Evolutionary conservation across 2,329 filamentous ascomycete species (phyloP).

Genomic region (Diaporthe longicolla): DNA sequence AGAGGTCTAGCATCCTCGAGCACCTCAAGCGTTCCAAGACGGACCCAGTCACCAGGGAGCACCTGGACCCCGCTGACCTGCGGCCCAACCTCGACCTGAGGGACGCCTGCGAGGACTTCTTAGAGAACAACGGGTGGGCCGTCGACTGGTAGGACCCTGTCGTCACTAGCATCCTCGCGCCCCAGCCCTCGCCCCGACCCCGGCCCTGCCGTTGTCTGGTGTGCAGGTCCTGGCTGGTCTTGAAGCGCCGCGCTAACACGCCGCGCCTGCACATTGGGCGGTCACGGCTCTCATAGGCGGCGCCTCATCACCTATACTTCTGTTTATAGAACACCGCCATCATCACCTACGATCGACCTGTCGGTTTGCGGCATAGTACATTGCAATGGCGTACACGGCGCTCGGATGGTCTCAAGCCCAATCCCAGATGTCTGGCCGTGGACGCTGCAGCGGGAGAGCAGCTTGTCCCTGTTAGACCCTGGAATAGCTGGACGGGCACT

Average conservation of each 20-base stretch:
- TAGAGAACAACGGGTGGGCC: slow-evolving; percentile 91
- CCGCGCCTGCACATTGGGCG: background rate
- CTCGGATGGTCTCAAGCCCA: background rate
- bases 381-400: slow-evolving; percentile 31
- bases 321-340: slow-evolving; percentile 9
- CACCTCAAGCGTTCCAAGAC: slow-evolving; percentile 81
- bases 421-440: background rate
- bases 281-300: background rate
- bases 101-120: slow-evolving; percentile 86
- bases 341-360: background rate
- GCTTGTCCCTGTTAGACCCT: background rate
- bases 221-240: slow-evolving; percentile 35
- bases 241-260: slow-evolving; percentile 30
- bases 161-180: background rate
- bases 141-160: slow-evolving; percentile 81
- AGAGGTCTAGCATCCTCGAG: slow-evolving; percentile 86
- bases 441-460: background rate
- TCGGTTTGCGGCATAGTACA: slow-evolving; percentile 12
- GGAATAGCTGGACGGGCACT: background rate
- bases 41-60: slow-evolving; percentile 88
- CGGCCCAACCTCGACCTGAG: slow-evolving; percentile 86
- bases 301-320: background rate
- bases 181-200: background rate
- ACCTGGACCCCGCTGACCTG: slow-evolving; percentile 77
- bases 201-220: slow-evolving; percentile 23